Conservation (phyloP, 164 flowering plant genomes). For the Piper longum region DNA sequence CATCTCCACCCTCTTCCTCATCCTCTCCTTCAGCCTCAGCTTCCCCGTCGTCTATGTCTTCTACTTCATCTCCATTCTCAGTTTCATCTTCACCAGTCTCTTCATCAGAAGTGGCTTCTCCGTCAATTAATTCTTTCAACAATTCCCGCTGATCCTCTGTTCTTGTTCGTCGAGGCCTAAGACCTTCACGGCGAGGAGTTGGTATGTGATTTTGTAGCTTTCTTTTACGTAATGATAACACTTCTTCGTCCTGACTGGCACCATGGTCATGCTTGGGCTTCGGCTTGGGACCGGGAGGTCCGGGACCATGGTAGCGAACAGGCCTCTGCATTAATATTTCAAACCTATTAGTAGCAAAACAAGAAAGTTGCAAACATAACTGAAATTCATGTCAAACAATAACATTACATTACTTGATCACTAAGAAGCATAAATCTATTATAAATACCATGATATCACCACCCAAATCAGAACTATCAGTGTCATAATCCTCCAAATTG, state of each 20-base stretch:
- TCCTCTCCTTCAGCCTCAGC: constrained; percentile 36
- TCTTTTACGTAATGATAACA: constrained; percentile 39
- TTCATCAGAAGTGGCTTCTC: constrained; percentile 61
- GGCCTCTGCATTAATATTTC: constrained; percentile 34
- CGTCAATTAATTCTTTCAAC: constrained; percentile 50
- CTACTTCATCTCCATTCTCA: constrained; percentile 33
- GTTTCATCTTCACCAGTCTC: constrained; percentile 25
- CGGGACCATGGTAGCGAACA: constrained; percentile 22
- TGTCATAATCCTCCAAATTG: constrained; percentile 45
- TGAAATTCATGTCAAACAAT: constrained; percentile 1
- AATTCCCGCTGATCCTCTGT: constrained; percentile 21
- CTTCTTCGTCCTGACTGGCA: constrained; percentile 39
- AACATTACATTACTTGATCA: constrained; percentile 8
- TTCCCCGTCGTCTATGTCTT: constrained; percentile 42
- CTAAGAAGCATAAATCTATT: constrained; percentile 12
- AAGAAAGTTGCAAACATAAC: not conserved
- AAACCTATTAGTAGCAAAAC: constrained; percentile 5
- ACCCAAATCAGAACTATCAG: constrained; percentile 77
- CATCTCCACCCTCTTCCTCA: constrained; percentile 36
- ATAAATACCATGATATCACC: constrained; percentile 70
- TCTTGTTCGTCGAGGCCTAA: constrained; percentile 70
- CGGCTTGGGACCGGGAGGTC: no score
- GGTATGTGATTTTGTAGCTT: constrained; percentile 16
- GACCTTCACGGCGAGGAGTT: constrained; percentile 80
- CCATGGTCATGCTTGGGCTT: constrained; percentile 34